Evolutionary conservation across 2,329 filamentous ascomycete genomes (phyloP).

Genomic region (Dendryphion nanum): DNA sequence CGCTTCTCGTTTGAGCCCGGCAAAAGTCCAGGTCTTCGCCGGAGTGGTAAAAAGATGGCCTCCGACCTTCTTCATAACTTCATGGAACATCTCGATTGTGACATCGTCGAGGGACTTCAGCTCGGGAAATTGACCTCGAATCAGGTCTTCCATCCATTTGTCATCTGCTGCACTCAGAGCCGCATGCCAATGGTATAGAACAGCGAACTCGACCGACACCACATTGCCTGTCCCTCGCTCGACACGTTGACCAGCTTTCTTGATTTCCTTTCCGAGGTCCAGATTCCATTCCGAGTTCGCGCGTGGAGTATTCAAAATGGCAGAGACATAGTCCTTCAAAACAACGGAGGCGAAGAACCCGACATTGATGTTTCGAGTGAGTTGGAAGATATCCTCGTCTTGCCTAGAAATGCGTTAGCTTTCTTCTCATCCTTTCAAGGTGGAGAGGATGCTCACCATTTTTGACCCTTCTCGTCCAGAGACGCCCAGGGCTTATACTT

Average conservation of each 20-base stretch:
- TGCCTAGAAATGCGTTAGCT: conserved; percentile 7
- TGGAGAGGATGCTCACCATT: conserved; percentile 10
- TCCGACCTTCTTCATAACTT: conserved; percentile 42
- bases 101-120: conserved; percentile 45
- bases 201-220: conserved; percentile 79
- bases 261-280: conserved; percentile 61
- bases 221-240: conserved; percentile 70
- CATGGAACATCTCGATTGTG: conserved; percentile 39
- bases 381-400: conserved; percentile 47
- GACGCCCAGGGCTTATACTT: conserved; percentile 66
- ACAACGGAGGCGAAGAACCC: conserved; percentile 59
- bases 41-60: conserved; percentile 60
- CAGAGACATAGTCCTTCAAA: conserved; percentile 72
- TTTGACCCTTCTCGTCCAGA: conserved; percentile 25
- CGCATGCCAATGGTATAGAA: conserved; percentile 81
- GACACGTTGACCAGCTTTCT: conserved; percentile 34
- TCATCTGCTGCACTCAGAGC: conserved; percentile 70
- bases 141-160: conserved; percentile 65
- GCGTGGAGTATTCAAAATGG: conserved; percentile 67
- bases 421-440: too few species aligned
- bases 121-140: conserved; percentile 32
- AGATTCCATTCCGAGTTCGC: conserved; percentile 71
- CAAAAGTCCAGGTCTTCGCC: conserved; percentile 44
- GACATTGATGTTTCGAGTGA: conserved; percentile 44
- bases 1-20: conserved; percentile 37